These are phyloP conservation scores for Protomyces pachydermus DNA, from an alignment of 1,139 yeast genomes.

Conservation along the genomic window DNA sequence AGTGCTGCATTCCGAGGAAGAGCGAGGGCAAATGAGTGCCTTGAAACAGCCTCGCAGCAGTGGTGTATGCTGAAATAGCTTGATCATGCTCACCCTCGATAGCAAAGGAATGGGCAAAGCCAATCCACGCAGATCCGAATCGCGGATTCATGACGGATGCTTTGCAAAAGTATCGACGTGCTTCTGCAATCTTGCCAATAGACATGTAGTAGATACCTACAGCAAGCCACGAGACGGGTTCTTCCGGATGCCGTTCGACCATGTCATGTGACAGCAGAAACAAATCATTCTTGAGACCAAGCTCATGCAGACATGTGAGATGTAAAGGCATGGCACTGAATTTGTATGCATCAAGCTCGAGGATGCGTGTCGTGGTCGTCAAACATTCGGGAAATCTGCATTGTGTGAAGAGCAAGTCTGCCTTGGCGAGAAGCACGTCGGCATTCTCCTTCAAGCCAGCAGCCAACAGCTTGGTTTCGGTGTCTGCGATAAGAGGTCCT, in stretches of 20 bases:
- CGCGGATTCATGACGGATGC: conserved; percentile 85
- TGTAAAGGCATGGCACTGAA: conserved; percentile 72
- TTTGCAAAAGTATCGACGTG: conserved; percentile 80
- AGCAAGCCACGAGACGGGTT: conserved; percentile 85
- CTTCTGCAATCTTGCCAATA: conserved; percentile 69
- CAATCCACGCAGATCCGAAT: conserved; percentile 96
- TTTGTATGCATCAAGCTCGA: conserved; percentile 64
- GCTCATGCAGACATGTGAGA: conserved; percentile 77
- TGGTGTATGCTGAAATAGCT: conserved; percentile 94
- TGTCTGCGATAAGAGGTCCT: conserved; percentile 41
- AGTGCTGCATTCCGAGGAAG: conserved; percentile 92
- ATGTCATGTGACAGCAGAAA: conserved; percentile 78
- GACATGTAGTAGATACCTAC: conserved; percentile 86
- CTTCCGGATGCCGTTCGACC: conserved; percentile 78
- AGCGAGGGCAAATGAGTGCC: conserved; percentile 90
- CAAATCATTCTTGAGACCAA: conserved; percentile 74
- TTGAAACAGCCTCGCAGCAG: conserved; percentile 88
- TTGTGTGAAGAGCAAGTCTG: conserved; percentile 68
- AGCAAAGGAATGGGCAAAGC: conserved; percentile 97
- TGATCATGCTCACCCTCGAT: conserved; percentile 98
- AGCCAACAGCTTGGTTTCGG: conserved; percentile 60
- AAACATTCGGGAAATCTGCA: conserved; percentile 77
- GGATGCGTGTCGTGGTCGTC: conserved; percentile 54
- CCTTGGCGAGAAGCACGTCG: conserved; percentile 64
- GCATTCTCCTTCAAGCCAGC: conserved; percentile 64